These are phyloP conservation scores for Trichoderma citrinoviride DNA, from an alignment of 2,329 filamentous ascomycete genomes.

Conservation along the genomic window DNA sequence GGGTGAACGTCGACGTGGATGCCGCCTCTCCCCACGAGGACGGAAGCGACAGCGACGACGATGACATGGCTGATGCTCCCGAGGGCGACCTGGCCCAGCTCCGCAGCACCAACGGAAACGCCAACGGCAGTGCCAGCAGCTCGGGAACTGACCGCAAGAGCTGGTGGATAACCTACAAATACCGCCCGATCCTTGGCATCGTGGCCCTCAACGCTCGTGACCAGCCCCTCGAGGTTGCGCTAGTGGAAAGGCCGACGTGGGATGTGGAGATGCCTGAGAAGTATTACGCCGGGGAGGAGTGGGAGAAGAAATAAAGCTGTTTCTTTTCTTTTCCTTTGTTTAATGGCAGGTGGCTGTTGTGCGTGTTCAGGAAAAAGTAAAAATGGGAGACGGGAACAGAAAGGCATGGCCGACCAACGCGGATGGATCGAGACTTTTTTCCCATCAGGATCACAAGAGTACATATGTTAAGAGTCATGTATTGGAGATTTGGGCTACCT, in stretches of 20 bases:
- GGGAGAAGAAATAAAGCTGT: constrained; percentile 39
- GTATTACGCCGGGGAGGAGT: constrained; percentile 60
- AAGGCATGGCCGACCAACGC: not conserved
- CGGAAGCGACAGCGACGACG: constrained; percentile 38
- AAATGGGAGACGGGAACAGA: not conserved
- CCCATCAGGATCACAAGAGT: not conserved
- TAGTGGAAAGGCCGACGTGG: constrained; percentile 84
- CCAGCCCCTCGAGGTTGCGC: constrained; percentile 68
- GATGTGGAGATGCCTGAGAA: constrained; percentile 74
- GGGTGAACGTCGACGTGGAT: constrained; percentile 41
- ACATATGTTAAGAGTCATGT: constrained; percentile 7
- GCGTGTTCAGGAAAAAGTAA: not conserved
- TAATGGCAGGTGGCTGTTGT: not conserved
- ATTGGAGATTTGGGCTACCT: not conserved
- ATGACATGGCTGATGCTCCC: constrained; percentile 34
- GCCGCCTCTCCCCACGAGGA: constrained; percentile 37
- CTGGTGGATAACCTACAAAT: constrained; percentile 87
- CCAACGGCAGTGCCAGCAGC: constrained; percentile 26
- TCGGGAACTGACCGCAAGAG: constrained; percentile 34
- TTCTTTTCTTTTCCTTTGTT: not conserved
- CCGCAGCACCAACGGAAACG: constrained; percentile 30
- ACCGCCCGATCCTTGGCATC: constrained; percentile 83
- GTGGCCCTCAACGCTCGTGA: constrained; percentile 45
- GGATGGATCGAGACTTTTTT: not conserved
- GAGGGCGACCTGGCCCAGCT: constrained; percentile 38